Evolutionary conservation across 2,329 filamentous ascomycete species (phyloP).

Genomic region (Chlorencoelia australis): DNA sequence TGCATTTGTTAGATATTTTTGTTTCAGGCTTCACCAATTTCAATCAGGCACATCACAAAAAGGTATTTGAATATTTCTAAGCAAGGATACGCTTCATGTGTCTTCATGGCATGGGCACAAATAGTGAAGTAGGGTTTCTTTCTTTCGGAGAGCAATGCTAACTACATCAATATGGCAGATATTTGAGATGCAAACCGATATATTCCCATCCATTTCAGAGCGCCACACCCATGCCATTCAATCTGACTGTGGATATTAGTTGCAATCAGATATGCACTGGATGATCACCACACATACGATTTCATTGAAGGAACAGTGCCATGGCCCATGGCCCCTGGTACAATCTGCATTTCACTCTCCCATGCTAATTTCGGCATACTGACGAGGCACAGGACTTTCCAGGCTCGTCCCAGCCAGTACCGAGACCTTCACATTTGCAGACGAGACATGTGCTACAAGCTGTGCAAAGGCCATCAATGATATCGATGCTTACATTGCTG

Average conservation of each 20-base stretch:
- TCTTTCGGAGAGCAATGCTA: neutral
- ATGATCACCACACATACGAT: neutral
- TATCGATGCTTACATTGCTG: neutral
- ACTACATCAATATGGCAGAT: neutral
- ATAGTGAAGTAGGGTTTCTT: neutral
- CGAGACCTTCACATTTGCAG: neutral
- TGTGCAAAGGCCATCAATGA: neutral
- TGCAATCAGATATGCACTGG: neutral
- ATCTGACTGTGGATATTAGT: neutral
- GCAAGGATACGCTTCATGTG: no score
- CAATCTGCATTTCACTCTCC: neutral
- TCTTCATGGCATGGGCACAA: constrained; percentile 1
- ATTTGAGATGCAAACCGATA: constrained; percentile 1
- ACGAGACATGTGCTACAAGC: neutral
- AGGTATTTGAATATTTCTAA: no score
- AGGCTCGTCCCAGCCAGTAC: neutral
- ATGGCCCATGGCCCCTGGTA: neutral
- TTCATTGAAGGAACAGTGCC: neutral
- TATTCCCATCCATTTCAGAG: no score
- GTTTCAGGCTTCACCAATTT: no score
- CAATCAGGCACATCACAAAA: no score
- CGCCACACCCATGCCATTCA: neutral
- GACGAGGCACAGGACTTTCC: neutral
- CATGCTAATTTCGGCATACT: neutral
- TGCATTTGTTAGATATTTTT: no score